Evolutionary conservation across 169 alveolate genomes (phyloP).

Genomic region (Fabrea salina): DNA sequence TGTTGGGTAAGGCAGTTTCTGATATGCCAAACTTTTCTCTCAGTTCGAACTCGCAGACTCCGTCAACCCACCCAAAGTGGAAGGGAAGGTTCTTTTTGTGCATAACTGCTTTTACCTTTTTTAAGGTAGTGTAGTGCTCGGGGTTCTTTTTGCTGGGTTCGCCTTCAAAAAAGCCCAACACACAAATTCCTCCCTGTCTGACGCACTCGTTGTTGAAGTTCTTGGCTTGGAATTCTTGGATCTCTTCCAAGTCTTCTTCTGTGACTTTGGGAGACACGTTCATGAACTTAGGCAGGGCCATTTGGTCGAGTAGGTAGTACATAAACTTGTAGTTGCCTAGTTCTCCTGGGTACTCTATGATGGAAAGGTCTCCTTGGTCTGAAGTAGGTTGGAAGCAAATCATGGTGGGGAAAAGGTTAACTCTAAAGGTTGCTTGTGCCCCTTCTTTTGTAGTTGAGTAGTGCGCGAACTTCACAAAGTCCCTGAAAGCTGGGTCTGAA

Average conservation of each 20-base stretch:
- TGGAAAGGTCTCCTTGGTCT: neutral
- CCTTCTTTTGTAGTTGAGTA: neutral
- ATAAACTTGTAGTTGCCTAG: neutral
- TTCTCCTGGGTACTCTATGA: constrained; percentile 3
- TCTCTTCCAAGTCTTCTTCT: neutral
- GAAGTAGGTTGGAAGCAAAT: neutral
- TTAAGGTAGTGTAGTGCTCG: neutral
- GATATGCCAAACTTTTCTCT: constrained; percentile 29
- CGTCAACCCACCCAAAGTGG: constrained; percentile 20
- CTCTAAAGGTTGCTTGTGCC: neutral
- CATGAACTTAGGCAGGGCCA: neutral
- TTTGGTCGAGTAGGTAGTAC: neutral
- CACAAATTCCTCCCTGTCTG: neutral
- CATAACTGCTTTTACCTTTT: neutral
- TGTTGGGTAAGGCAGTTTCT: constrained; percentile 1
- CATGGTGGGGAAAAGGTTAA: neutral
- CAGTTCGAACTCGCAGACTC: constrained; percentile 2
- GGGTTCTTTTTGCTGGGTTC: neutral
- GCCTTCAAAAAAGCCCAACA: constrained; percentile 31
- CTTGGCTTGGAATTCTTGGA: neutral
- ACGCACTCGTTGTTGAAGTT: neutral
- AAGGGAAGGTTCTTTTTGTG: neutral
- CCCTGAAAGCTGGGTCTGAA: constrained; percentile 6
- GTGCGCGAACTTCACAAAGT: constrained; percentile 6
- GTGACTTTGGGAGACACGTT: neutral